Evolutionary conservation across 2,329 filamentous ascomycete species (phyloP).

Genomic region (Macrophomina tecta): DNA sequence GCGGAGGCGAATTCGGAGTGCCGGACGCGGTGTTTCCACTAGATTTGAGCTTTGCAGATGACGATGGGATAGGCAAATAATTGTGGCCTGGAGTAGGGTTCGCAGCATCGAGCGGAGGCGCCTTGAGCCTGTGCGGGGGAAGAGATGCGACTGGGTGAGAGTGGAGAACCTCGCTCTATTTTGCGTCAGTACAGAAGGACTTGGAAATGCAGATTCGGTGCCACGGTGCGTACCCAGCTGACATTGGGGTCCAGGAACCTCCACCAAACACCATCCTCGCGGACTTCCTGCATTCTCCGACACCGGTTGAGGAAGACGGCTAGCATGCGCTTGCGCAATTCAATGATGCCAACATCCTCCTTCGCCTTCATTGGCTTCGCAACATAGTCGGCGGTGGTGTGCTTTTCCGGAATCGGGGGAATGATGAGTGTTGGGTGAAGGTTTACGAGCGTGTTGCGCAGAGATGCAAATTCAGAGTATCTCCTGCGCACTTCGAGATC

Average conservation of each 20-base stretch:
- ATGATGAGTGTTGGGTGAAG: constrained; percentile 95
- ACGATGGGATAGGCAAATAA: constrained; percentile 84
- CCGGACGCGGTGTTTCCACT: constrained; percentile 52
- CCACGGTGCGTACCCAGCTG: constrained; percentile 77
- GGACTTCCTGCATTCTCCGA: constrained; percentile 87
- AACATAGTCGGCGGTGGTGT: constrained; percentile 98
- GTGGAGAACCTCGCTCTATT: constrained; percentile 89
- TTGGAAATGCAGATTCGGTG: not conserved
- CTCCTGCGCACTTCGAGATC: constrained; percentile 92
- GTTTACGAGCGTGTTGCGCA: constrained; percentile 85
- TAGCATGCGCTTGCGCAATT: constrained; percentile 94
- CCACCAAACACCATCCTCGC: constrained; percentile 96
- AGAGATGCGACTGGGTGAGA: constrained; percentile 89
- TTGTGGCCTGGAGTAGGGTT: constrained; percentile 86
- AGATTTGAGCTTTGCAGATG: constrained; percentile 82
- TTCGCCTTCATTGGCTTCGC: constrained; percentile 98
- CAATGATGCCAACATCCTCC: constrained; percentile 95
- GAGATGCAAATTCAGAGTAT: constrained; percentile 94
- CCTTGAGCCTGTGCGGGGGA: constrained; percentile 91
- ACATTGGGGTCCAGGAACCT: constrained; percentile 96
- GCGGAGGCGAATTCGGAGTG: constrained; percentile 61
- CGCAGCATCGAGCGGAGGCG: constrained; percentile 93
- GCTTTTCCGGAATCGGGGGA: constrained; percentile 97
- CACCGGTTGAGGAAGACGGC: constrained; percentile 95
- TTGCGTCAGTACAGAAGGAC: constrained; percentile 24